A percentile compares a stretch with the other conserved stretches of the same genome.
Evolutionary conservation across 2,329 filamentous ascomycete genomes (phyloP).

Genomic region (Hypoxylon sp.): DNA sequence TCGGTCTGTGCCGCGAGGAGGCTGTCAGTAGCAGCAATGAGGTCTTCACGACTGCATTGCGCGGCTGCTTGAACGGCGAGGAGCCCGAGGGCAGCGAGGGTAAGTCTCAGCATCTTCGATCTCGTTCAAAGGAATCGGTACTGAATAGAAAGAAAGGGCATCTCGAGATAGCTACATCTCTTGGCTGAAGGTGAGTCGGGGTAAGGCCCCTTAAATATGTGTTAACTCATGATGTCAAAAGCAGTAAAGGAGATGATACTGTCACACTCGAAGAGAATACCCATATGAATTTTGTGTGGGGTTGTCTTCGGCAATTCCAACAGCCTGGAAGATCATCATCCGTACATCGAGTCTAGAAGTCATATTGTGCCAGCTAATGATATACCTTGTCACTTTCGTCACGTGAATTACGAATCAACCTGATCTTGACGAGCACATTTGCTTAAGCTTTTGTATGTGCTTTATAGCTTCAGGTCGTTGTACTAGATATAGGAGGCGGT

Average conservation of each 20-base stretch:
- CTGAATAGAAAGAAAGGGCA: slow-evolving; percentile 6
- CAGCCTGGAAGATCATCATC: slow-evolving; percentile 43
- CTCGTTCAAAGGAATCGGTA: slow-evolving; percentile 13
- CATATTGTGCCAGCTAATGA: slow-evolving; percentile 21
- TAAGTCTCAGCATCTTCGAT: slow-evolving; percentile 41
- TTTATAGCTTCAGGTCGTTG: background rate
- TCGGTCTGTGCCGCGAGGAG: slow-evolving; percentile 49
- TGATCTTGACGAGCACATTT: slow-evolving; percentile 3
- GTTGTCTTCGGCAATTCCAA: slow-evolving; percentile 49
- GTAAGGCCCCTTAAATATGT: slow-evolving; percentile 38
- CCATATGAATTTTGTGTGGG: slow-evolving; percentile 50
- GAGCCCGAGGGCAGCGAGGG: slow-evolving; percentile 41
- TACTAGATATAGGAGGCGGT: background rate
- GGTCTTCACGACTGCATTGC: slow-evolving; percentile 47
- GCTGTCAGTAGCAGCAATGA: slow-evolving; percentile 46
- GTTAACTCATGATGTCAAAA: slow-evolving; percentile 35
- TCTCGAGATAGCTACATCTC: slow-evolving; percentile 7
- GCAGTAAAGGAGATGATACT: slow-evolving; percentile 39
- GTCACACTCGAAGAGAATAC: slow-evolving; percentile 50
- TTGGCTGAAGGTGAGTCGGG: slow-evolving; percentile 20
- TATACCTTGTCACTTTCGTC: slow-evolving; percentile 25
- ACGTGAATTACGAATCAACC: slow-evolving; percentile 28
- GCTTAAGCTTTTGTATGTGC: slow-evolving; percentile 12
- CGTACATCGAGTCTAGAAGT: slow-evolving; percentile 39
- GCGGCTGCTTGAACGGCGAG: slow-evolving; percentile 39